Base-by-base conservation (phyloP, 2,329 filamentous ascomycete species). In the Botrytis fabae region DNA sequence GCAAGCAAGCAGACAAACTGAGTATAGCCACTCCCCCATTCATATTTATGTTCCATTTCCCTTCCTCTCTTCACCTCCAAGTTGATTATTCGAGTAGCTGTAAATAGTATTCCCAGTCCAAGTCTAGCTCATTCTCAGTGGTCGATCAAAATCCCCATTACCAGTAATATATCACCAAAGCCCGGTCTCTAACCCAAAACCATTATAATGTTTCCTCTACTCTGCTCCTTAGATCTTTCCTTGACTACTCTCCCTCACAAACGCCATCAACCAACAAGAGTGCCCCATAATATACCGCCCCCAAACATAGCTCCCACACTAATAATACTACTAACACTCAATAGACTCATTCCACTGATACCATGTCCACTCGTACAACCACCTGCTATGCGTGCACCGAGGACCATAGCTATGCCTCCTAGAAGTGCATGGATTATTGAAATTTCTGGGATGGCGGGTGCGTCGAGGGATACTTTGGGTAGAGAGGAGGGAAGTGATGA, bases 341-440 rank as follows among this genome's bases (percentile, higher is more conserved):
- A 82, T 74, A 90, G 82, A n/a, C 88, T 87, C 78, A 92, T 85
- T 0, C 91, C 91, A 73, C 88, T 91, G 75, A 93, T 89, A 0
- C 91, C 91, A 79, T 93, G 91, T 0, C 91, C 90, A 8, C 88
- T 90, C 0, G 90, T 91, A 75, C 91, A 93, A 0, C 91, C 91
- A 2, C 89, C 90, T 0, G 88, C 90, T 71, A 92, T 78, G 66
- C 90, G 85, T 1, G 89, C 84, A 1, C 91, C 91, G 14, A 92
- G 79, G 0, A 86, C 85, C 82, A 92, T 87, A 22, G 86, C 73
- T 5, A 86, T 82, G 0, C 90, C 91, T 2, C 90, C 90, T 0
- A 84, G 63, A 0, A 85, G 77, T 20, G 64, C 70, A 35, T 28
- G 63, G 0, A 32, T 32, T 20, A 60, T 68, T 6, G 64, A 38